A percentile compares a stretch with the other conserved stretches of the same genome.
Evolutionary conservation across 495 filamentous ascomycete species (phyloP).

Genomic region (Pyrenopolyporus hunteri): DNA sequence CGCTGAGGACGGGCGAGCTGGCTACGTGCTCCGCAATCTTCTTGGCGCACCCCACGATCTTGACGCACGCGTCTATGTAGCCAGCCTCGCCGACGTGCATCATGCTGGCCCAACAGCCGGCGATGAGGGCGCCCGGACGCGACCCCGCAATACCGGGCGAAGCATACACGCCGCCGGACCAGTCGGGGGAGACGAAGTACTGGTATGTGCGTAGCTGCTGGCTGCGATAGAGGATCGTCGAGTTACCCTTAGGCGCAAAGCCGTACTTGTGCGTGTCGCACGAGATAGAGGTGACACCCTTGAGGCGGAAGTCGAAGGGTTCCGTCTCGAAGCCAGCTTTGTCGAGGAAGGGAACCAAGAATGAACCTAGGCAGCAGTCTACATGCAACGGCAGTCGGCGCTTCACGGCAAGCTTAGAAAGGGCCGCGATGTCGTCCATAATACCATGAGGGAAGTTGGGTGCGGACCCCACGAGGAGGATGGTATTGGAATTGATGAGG

Average conservation of each 20-base stretch:
- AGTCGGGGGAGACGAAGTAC: constrained; percentile 95
- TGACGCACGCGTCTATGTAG: constrained; percentile 81
- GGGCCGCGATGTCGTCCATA: constrained; percentile 87
- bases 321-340: constrained; percentile 86
- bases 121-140: constrained; percentile 90
- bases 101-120: constrained; percentile 88
- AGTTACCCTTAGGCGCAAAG: constrained; percentile 97
- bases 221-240: constrained; percentile 86
- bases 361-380: constrained; percentile 96
- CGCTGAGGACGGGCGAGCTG: constrained; percentile 65
- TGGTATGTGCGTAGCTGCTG: constrained; percentile 79
- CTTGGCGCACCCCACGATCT: constrained; percentile 87
- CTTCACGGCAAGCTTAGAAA: constrained; percentile 82
- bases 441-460: constrained; percentile 99
- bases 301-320: constrained; percentile 91
- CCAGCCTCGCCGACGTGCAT: constrained; percentile 89
- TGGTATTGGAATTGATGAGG: constrained; percentile 94
- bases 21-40: constrained; percentile 79
- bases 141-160: constrained; percentile 90
- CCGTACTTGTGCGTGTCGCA: constrained; percentile 99
- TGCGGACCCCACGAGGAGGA: constrained; percentile 91
- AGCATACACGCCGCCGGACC: constrained; percentile 95
- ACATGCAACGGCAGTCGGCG: constrained; percentile 89
- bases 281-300: constrained; percentile 91
- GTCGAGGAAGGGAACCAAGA: constrained; percentile 88